Evolutionary conservation across 2,329 filamentous ascomycete species (phyloP).

Genomic region (Paracoccidioides brasiliensis): DNA sequence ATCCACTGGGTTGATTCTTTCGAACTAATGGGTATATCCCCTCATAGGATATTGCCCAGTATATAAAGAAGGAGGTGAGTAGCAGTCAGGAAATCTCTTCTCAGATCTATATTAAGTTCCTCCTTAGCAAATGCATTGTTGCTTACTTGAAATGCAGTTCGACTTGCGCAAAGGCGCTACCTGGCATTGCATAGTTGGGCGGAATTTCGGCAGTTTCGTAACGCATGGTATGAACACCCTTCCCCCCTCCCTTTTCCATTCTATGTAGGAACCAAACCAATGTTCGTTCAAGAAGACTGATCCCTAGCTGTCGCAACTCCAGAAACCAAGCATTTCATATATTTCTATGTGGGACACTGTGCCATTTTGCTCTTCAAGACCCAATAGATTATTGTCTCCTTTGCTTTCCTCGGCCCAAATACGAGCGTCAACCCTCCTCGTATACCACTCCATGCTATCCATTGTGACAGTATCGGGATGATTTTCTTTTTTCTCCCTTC

Average conservation of each 20-base stretch:
- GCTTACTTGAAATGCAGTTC: conserved; percentile 48
- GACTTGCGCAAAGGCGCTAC: conserved; percentile 94
- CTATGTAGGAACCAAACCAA: background rate
- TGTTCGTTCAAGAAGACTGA: conserved; percentile 6
- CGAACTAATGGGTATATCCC: conserved; percentile 8
- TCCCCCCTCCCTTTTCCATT: background rate
- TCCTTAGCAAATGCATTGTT: conserved; percentile 4
- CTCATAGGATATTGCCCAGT: conserved; percentile 76
- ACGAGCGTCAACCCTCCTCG: background rate
- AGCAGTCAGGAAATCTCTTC: conserved; percentile 1
- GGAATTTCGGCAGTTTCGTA: conserved; percentile 98
- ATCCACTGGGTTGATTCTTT: background rate
- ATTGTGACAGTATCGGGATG: background rate
- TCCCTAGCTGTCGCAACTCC: conserved; percentile 8
- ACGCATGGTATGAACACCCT: conserved; percentile 62
- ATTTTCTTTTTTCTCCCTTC: background rate
- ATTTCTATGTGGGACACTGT: conserved; percentile 98
- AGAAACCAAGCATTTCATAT: conserved; percentile 99
- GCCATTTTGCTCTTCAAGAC: conserved; percentile 99
- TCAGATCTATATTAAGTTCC: background rate
- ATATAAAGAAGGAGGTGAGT: conserved; percentile 82
- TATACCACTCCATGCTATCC: background rate
- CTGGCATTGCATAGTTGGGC: conserved; percentile 97
- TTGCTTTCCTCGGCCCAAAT: background rate
- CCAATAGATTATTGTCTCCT: conserved; percentile 44